Base-by-base conservation (phyloP, 148 eudicot species). In the Amaranthus palmeri region DNA sequence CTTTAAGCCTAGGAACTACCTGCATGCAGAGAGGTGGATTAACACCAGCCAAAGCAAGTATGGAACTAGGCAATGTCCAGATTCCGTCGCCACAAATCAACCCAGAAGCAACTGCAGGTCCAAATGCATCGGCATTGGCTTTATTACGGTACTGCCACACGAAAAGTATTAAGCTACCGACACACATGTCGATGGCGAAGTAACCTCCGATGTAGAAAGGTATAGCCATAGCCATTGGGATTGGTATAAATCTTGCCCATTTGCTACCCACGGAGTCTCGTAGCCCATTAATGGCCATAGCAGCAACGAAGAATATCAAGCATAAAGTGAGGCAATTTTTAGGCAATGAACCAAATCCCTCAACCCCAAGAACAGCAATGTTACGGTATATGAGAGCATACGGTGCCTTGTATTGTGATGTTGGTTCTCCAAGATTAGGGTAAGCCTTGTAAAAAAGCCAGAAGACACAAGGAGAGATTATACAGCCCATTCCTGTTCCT, bases 201-300 rank as follows among this genome's bases (percentile, higher is more conserved):
- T 90, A 90, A 4, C 81, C 85, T 14, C 96, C 96, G 50, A 90
- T 66, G 77, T 85, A 90, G 59, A 90, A 90, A 7, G 96, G 96
- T 41, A 90, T 80, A 4, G 96, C 91, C 96, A 90, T 90, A 3
- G 91, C 96, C 91, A 90, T 85, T n/a, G 96, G 96, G 12, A 87
- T 67, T 6, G 96, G 96, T 65, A 90, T 83, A 72, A 53, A 87
- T 72, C 61, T 69, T 5, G 80, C 75, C 82, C 79, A 78, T 17
- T 60, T 76, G 11, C 69, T 49, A n/a, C 84, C 80, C 2, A 77
- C 81, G 7, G 13, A 41, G 25, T 87, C 86, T 69, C 85, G 72
- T 14, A 87, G 53, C 10, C 63, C 86, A 50, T 90, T 87, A 48
- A 90, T 71, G 2, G 70, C 84, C 40, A 86, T 68, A 5, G 96